Base-by-base conservation (phyloP, 2,329 filamentous ascomycete genomes). In the Aspergillus hiratsukae region DNA sequence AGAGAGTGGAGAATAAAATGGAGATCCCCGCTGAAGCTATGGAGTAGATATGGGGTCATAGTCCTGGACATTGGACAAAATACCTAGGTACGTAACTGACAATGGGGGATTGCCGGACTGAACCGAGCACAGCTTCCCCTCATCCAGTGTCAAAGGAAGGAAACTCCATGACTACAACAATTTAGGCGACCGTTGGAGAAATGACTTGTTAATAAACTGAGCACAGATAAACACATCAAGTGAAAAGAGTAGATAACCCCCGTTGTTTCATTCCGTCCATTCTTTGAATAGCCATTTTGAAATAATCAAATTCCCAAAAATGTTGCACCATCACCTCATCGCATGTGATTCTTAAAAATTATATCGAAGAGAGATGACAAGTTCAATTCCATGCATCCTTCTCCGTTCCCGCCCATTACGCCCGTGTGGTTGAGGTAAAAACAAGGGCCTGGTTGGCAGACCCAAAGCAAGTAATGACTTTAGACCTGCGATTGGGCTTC, bases 401-500 rank as follows among this genome's bases (percentile, higher is more conserved):
- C 41, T 8, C 41, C n/a, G 21, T 45, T 10, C 21, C 41, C 41
- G 19, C 21, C 19, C 41, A 45, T 45, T 23, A 23, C 41, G 41
- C 41, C 41, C 41, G 23, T 5, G 17, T 23, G 19, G 8, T 45
- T 8, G 21, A 45, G n/a, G 5, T 21, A 23, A 17, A 52, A 35
- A 51, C 14, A 35, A 52, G 14, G 31, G 31, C 31, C 31, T 35
- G 4, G 31, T 6, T 29, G 48, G 49, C 49, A 45, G 57, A 58
- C 55, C 52, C 49, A 45, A 53, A 59, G 40, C 14, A 23, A 23
- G 41, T 10, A 23, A 19, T 21, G 21, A 45, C 21, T 11, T 27
- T 17, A 46, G 8, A 25, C 11, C 43, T 27, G 43, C 8, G 69
- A 67, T 40, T 66, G 64, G 25, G 67, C 84, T 59, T 81, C 81